These are phyloP conservation scores for Blepharisma japonicum DNA, from an alignment of 73 alveolate genomes.

Conservation along the genomic window DNA sequence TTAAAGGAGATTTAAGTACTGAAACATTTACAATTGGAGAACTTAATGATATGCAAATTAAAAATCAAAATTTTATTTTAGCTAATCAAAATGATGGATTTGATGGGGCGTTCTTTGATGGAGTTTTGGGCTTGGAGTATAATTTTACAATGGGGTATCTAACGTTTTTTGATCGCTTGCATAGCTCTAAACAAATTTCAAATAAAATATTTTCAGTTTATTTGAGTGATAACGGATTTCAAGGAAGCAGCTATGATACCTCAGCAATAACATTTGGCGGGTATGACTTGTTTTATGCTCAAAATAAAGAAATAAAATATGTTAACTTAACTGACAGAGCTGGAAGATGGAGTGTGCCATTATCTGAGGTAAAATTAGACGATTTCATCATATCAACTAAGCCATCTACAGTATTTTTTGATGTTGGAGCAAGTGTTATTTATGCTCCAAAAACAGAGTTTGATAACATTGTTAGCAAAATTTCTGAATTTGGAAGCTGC, in stretches of 20 bases:
- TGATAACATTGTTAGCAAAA: no score
- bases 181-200: neutral
- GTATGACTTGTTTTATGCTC: neutral
- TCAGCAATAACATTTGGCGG: neutral
- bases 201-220: neutral
- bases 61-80: slow-evolving; percentile 9
- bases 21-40: no score
- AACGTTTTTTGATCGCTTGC: neutral
- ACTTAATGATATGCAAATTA: neutral
- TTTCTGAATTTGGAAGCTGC: no score
- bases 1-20: no score
- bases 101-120: slow-evolving; percentile 2
- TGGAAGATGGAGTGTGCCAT: no score
- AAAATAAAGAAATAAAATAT: neutral
- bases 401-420: no score
- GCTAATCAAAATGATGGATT: neutral
- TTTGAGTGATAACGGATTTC: neutral
- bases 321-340: neutral
- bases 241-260: no score
- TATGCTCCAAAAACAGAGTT: no score
- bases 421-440: no score
- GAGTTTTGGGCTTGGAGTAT: slow-evolving; percentile 1
- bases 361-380: no score
- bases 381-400: no score
- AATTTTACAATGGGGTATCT: neutral